These are phyloP conservation scores for Aphanomyces stellatus DNA, from an alignment of 352 stramenopile species.

Conservation along the genomic window DNA sequence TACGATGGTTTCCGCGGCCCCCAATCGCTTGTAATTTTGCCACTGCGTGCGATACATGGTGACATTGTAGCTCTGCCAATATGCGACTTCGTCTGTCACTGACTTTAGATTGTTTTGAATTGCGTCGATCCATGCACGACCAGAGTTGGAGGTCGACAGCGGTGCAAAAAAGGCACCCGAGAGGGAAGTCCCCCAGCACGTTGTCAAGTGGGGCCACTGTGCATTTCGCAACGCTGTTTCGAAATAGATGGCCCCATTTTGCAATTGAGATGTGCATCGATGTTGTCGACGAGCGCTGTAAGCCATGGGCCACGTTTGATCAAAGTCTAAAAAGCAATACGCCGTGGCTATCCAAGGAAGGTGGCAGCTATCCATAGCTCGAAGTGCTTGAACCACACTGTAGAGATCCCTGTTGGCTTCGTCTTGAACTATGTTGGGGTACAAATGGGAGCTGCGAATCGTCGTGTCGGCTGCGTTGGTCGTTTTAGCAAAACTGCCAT, in stretches of 20 bases:
- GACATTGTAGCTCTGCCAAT: background rate
- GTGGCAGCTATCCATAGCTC: background rate
- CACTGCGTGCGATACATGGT: background rate
- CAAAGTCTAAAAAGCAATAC: background rate
- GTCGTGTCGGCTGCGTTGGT: background rate
- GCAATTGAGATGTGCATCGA: background rate
- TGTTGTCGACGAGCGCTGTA: background rate
- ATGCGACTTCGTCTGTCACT: background rate
- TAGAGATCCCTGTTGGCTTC: background rate
- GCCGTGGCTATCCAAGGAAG: constrained; percentile 6
- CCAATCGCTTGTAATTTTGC: constrained; percentile 9
- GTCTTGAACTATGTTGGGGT: background rate
- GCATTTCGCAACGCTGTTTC: constrained; percentile 2
- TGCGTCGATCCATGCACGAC: background rate
- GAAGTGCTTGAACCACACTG: background rate
- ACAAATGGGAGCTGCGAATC: background rate
- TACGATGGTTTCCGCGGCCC: background rate
- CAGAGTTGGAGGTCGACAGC: background rate
- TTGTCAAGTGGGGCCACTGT: background rate
- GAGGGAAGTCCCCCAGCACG: background rate
- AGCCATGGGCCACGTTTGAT: background rate
- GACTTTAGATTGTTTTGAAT: background rate
- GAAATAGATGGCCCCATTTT: constrained; percentile 6
- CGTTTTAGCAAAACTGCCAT: background rate
- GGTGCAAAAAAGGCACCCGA: background rate